Base-by-base conservation (phyloP, 495 filamentous ascomycete genomes). In the Penicillium cinerascens region DNA sequence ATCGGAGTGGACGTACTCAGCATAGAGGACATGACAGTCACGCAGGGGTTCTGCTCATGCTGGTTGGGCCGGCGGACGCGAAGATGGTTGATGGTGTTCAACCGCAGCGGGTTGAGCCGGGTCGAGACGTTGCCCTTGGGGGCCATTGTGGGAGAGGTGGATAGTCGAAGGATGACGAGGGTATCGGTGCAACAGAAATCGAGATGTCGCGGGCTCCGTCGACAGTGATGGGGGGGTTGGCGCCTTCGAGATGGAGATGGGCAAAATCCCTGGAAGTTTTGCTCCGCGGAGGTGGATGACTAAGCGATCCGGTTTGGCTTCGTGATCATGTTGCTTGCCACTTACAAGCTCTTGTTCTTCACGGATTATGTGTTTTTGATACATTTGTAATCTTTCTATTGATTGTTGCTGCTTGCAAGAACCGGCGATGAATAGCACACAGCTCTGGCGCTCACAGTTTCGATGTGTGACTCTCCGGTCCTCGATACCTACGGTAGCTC, bases 1-100 rank as follows among this genome's bases (percentile, higher is more conserved):
- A 33, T 13, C 9, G 13, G 38, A 25, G n/a, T 6, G 38, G 7
- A 72, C 88, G 40, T 86, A 96, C 91, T 84, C 52, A 98, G 78
- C 41, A 98, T 85, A n/a, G 87, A 85, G 21, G 85, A 84, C 93
- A 98, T 96, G 47, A 95, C 75, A 21, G 79, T 76, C 35, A 91
- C 59, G 67, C 93, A 98, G 23, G 91, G 86, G 63, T 93, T 95
- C 55, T 76, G 71, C 55, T 88, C 78, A 55, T 84, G 61, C 61
- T 82, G 75, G 68, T 96, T 91, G 40, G 93, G 89, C 51, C 85
- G 80, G 59, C 87, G 86, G 44, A 98, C 86, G 58, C 90, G 88
- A 41, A 98, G 83, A 56, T 84, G 82, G 51, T 82, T 82, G 47
- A 98, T 82, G 18, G 93, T 92, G 59, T 95, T 91, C 26, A 98